Evolutionary conservation across 176 grass and related monocot species (phyloP), one percentile per base, ranked within the genome.

Genomic region (Aegilops bicornis): DNA sequence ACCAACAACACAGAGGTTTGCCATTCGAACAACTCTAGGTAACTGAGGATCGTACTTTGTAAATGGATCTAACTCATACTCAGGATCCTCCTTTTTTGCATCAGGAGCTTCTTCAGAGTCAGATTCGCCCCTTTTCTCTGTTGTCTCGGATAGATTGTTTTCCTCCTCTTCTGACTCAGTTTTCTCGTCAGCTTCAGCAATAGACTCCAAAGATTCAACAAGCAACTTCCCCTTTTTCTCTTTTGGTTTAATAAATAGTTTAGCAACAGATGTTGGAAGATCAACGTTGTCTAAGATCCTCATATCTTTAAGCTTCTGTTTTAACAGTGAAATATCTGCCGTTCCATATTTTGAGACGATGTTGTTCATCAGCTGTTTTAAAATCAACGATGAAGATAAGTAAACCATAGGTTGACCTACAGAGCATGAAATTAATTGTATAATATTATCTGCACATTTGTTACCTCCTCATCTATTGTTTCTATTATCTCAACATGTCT

Each of bases 401-500:
- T 4, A 87, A 87, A 29, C 24, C 22, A 25, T 82, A 77, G 62
- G 63, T 61, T 39, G 79, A 62, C 27, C 8, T 43, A 93, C 7
- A 81, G 11, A 86, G 13, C 16, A 89, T 67, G 29, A 58, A 68
- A 22, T 70, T 81, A 42, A 70, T 29, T 84, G 43, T 6, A 87
- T 82, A 77, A 77, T 52, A 5, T 39, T 82, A 39, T 67, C 56
- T 79, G 58, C 37, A 40, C 25, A 85, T 73, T 16, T 12, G 63
- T 16, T 91, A 99, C 97, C 94, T 96, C 87, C 17, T 85, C 90
- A 76, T 99, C 94, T 86, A 99, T 99, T 84, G 50, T 88, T 91
- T 96, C 92, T 94, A 99, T 99, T 27, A 99, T 99, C 81, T 99
- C 92, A 91, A 99, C 94, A 90, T 99, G 94, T 65, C 97, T 92